Evolutionary conservation across 345 rosid species (phyloP).

Genomic region (Sapria himalayana): DNA sequence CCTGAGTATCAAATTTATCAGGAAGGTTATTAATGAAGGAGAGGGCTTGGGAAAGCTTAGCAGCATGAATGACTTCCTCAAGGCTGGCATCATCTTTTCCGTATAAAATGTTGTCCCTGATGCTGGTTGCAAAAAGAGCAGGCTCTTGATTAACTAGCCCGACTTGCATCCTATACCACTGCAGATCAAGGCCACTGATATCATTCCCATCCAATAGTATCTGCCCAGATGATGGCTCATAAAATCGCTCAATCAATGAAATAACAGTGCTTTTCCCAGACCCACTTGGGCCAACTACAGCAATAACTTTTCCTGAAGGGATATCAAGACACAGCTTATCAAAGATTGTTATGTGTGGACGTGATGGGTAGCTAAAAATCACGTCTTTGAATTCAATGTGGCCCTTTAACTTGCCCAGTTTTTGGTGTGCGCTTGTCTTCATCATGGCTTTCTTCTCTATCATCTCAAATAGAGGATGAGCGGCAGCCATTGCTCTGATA

Average conservation of each 20-base stretch:
- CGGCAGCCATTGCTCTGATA: slow-evolving; percentile 64
- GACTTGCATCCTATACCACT: slow-evolving; percentile 69
- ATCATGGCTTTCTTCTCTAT: slow-evolving; percentile 53
- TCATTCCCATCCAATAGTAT: slow-evolving; percentile 45
- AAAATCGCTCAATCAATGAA: slow-evolving; percentile 81
- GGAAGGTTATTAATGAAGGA: slow-evolving; percentile 80
- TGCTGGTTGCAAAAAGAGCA: slow-evolving; percentile 67
- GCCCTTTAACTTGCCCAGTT: slow-evolving; percentile 42
- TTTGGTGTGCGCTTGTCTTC: slow-evolving; percentile 32
- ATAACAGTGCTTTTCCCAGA: slow-evolving; percentile 91
- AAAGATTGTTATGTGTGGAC: slow-evolving; percentile 54
- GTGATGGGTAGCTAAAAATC: slow-evolving; percentile 64
- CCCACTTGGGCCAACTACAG: slow-evolving; percentile 94
- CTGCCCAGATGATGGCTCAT: slow-evolving; percentile 54
- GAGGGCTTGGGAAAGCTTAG: slow-evolving; percentile 71
- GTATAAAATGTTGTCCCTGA: slow-evolving; percentile 71
- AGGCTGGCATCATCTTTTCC: slow-evolving; percentile 62
- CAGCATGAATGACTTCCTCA: slow-evolving; percentile 54
- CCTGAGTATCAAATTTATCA: slow-evolving; percentile 86
- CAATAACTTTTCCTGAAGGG: slow-evolving; percentile 67
- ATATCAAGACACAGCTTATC: slow-evolving; percentile 32
- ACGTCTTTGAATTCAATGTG: slow-evolving; percentile 61
- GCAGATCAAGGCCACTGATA: slow-evolving; percentile 44
- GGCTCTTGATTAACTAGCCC: slow-evolving; percentile 96
- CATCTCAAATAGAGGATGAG: slow-evolving; percentile 83